Conservation (phyloP, 768 basidiomycete genomes). For the Kwoniella dendrophila region DNA sequence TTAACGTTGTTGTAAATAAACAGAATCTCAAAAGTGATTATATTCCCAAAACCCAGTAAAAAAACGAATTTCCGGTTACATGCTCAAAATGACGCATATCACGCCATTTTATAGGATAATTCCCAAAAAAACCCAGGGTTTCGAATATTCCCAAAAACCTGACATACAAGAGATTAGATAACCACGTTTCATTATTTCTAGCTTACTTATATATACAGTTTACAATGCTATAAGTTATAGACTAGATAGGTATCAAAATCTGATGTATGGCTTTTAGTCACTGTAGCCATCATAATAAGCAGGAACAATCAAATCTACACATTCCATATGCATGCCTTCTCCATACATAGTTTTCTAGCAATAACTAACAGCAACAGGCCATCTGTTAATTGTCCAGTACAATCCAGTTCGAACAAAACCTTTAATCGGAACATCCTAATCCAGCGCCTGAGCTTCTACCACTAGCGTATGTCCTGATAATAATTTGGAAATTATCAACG, state of each 20-base stretch:
- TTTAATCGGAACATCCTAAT: slow-evolving; percentile 29
- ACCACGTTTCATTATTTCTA: slow-evolving; percentile 6
- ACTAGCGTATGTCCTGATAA: slow-evolving; percentile 41
- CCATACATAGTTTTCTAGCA: too few species aligned
- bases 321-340: too few species aligned
- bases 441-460: slow-evolving; percentile 42
- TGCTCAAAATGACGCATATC: neutral
- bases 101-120: slow-evolving; percentile 13
- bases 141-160: slow-evolving; percentile 11
- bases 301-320: too few species aligned
- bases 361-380: too few species aligned
- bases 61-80: neutral
- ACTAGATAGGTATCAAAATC: too few species aligned
- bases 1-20: neutral
- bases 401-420: neutral
- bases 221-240: too few species aligned
- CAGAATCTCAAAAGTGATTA: neutral
- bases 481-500: slow-evolving; percentile 11
- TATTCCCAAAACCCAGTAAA: neutral
- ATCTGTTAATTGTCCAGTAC: too few species aligned
- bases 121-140: slow-evolving; percentile 12
- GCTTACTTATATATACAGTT: neutral
- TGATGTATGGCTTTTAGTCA: too few species aligned
- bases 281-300: too few species aligned
- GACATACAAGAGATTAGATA: slow-evolving; percentile 22